These are phyloP conservation scores for Aspergillus cristatus DNA, from an alignment of 495 filamentous ascomycete species.

Conservation along the genomic window DNA sequence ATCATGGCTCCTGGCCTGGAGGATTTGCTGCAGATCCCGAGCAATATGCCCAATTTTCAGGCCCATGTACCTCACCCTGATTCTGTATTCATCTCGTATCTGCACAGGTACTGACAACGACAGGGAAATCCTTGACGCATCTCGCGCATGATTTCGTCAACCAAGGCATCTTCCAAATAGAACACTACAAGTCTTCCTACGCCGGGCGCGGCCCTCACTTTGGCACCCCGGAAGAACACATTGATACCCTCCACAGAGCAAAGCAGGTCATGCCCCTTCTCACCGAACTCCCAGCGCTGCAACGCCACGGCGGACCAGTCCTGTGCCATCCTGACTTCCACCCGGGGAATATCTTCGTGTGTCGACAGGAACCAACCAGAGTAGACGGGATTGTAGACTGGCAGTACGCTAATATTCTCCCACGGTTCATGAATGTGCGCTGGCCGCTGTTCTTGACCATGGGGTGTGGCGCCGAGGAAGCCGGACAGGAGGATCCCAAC, in stretches of 20 bases:
- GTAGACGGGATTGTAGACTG: slow-evolving; percentile 19
- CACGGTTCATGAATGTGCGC: slow-evolving; percentile 19
- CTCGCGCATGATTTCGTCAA: slow-evolving; percentile 7
- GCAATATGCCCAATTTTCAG: slow-evolving; percentile 6
- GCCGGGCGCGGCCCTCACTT: slow-evolving; percentile 3
- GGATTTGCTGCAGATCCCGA: slow-evolving; percentile 4
- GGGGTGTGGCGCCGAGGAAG: too few relatives aligned
- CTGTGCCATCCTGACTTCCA: slow-evolving; percentile 26
- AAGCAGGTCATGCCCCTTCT: slow-evolving; percentile 7
- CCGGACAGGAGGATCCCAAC: too few relatives aligned
- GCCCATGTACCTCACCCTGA: slow-evolving; percentile 18
- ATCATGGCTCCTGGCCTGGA: slow-evolving; percentile 10
- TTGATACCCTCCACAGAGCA: slow-evolving; percentile 3
- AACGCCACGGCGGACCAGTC: slow-evolving; percentile 6
- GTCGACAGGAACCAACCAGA: slow-evolving; percentile 9
- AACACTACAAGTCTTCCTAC: slow-evolving; percentile 1
- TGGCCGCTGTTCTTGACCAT: slow-evolving; percentile 19
- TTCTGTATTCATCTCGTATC: not conserved
- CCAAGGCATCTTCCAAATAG: slow-evolving; percentile 1
- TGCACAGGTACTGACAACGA: not conserved
- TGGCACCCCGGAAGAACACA: slow-evolving; percentile 6
- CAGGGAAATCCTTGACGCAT: slow-evolving; percentile 11
- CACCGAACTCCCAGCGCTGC: not conserved
- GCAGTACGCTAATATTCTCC: slow-evolving; percentile 16
- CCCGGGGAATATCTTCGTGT: slow-evolving; percentile 26